Evolutionary conservation across 1,284 basidiomycete species (phyloP).

Genomic region (Marasmius tenuissimus): DNA sequence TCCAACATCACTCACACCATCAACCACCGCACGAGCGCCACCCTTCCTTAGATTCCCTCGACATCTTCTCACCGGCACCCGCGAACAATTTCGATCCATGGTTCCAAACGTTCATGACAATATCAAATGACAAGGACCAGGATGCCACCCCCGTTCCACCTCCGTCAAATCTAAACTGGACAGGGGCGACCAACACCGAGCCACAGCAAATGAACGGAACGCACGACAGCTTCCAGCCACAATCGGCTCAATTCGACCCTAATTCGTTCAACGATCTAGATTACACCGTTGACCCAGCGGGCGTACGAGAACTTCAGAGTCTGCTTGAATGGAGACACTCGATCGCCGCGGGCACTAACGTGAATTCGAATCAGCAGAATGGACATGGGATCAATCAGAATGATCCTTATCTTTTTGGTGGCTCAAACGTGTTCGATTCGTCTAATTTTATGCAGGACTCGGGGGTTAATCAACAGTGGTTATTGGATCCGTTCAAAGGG

Average conservation of each 20-base stretch:
- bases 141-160: not conserved
- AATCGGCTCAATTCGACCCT: not conserved
- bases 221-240: not conserved
- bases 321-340: not conserved
- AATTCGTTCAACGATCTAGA: slow-evolving; percentile 2
- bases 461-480: too few relatives aligned
- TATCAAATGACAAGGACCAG: not conserved
- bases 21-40: not conserved
- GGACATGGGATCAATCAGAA: too few relatives aligned
- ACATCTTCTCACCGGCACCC: not conserved
- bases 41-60: not conserved
- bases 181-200: not conserved
- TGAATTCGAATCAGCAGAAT: too few relatives aligned
- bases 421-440: too few relatives aligned
- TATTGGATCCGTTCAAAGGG: too few relatives aligned
- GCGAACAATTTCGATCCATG: not conserved
- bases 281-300: not conserved
- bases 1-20: not conserved
- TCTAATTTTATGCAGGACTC: too few relatives aligned
- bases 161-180: not conserved
- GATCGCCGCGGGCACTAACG: not conserved
- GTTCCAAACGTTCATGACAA: slow-evolving; percentile 2
- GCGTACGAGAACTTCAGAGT: not conserved
- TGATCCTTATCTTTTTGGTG: too few relatives aligned
- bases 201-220: not conserved